Base-by-base conservation (phyloP, 129 eudicot genomes). In the Cynara cardunculus region DNA sequence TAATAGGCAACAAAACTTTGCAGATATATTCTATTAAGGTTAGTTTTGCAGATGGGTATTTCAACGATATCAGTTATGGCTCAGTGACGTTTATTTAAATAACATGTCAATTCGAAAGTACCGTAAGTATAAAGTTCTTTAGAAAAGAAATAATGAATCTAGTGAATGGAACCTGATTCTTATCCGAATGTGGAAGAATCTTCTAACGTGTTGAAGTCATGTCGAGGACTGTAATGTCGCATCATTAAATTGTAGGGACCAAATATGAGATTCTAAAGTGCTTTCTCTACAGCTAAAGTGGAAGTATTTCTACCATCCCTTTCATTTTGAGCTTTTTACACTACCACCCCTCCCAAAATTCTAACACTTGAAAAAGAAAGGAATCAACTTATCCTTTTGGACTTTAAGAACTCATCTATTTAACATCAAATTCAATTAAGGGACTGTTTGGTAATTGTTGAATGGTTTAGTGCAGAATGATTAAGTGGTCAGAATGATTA, bases 241-340 rank as follows among this genome's bases (percentile, higher is more conserved):
- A 62, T 56, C 74, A 32, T 64, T 32, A 73, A 73, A 73, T 73
- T 81, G 34, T 37, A 81, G 84, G 84, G 79, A 53, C 84, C 73
- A 81, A 73, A 73, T 62, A 19, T 81, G 74, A 73, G 74, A 81
- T 73, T 73, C 84, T 80, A 80, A 80, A 80, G 78, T 25, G 67
- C 70, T 70, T 80, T 72, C 0, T 73, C 35, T 72, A 72, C 41
- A 49, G 10, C 65, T 32, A 80, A 65, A 72, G 49, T 61, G 25
- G 75, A 59, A 80, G 78, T 49, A 80, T 80, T 65, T 80, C 83
- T 46, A 80, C 64, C 84, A 72, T 64, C 73, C 78, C 78, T 72
- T 72, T 72, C 72, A 62, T 72, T 72, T 72, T 67, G 3, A 35
- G 64, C n/a, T 16, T 72, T 31, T 18, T 69, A 31, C 39, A 59